A percentile compares a stretch with the other conserved stretches of the same genome.
phyloP scores from a whole-genome alignment of 768 basidiomycete species.

The Coprinellus micaceus region DNA sequence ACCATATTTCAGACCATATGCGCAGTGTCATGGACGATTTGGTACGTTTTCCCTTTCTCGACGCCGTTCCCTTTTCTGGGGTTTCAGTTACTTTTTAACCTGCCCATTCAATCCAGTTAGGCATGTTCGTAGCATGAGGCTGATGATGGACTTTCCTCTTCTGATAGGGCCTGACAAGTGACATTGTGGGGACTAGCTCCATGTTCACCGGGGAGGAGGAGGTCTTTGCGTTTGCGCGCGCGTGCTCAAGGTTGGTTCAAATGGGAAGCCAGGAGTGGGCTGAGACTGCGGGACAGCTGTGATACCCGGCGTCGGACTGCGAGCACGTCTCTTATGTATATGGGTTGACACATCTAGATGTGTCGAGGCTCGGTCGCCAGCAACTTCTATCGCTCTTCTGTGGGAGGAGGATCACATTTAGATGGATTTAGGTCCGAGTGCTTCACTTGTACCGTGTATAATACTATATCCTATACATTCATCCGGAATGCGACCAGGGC shows the following conservation, averaged over 20 bases:
- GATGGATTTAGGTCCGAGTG: too few relatives aligned
- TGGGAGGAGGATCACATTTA: too few relatives aligned
- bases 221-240: conserved; percentile 93
- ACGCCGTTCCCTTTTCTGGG: background rate
- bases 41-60: conserved; percentile 37
- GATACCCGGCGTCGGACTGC: background rate
- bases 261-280: conserved; percentile 92
- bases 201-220: conserved; percentile 98
- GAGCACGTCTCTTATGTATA: too few relatives aligned
- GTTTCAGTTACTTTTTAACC: too few relatives aligned
- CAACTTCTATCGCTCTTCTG: too few relatives aligned
- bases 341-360: too few relatives aligned
- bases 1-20: conserved; percentile 73
- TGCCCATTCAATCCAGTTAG: background rate
- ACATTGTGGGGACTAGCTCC: conserved; percentile 75
- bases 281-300: conserved; percentile 41
- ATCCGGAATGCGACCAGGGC: too few relatives aligned
- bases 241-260: conserved; percentile 80
- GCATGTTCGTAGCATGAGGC: conserved; percentile 3
- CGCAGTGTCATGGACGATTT: conserved; percentile 93
- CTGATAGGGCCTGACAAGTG: conserved; percentile 78
- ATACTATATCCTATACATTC: too few relatives aligned
- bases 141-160: too few relatives aligned
- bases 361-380: too few relatives aligned
- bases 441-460: too few relatives aligned